Evolutionary conservation across 2,329 filamentous ascomycete genomes (phyloP).

Genomic region (Corniculantispora saksenae): DNA sequence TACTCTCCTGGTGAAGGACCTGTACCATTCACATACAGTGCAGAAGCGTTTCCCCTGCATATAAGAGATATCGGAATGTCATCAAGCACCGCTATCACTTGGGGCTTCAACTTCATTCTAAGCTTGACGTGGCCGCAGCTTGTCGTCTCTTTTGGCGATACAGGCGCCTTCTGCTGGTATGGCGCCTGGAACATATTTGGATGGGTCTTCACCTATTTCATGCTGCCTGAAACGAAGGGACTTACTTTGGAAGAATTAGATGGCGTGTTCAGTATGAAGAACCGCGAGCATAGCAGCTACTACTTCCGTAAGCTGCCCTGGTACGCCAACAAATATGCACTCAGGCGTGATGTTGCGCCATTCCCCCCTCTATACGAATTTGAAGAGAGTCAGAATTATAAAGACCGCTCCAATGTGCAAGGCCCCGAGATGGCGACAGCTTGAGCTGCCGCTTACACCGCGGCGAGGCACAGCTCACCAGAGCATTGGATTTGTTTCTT

Average conservation of each 20-base stretch:
- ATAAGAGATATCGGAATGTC: slow-evolving; percentile 54
- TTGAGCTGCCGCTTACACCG: neutral
- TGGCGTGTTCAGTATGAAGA: slow-evolving; percentile 28
- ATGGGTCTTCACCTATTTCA: slow-evolving; percentile 54
- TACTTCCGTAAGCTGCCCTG: slow-evolving; percentile 34
- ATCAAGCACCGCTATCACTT: slow-evolving; percentile 37
- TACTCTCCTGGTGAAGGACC: slow-evolving; percentile 41
- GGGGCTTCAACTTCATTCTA: slow-evolving; percentile 33
- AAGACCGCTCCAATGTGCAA: neutral
- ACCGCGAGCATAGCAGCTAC: slow-evolving; percentile 29
- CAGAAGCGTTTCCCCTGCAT: slow-evolving; percentile 56
- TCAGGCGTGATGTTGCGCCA: slow-evolving; percentile 31
- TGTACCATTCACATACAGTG: slow-evolving; percentile 49
- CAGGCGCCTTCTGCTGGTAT: slow-evolving; percentile 37
- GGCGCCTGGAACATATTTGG: slow-evolving; percentile 33
- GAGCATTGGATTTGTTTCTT: too few relatives aligned
- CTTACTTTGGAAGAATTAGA: slow-evolving; percentile 63
- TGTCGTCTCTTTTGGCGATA: slow-evolving; percentile 25
- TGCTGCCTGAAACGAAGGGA: slow-evolving; percentile 62
- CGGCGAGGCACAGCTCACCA: too few relatives aligned
- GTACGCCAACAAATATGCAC: slow-evolving; percentile 33
- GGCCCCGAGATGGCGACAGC: neutral
- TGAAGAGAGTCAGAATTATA: neutral
- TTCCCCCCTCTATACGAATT: slow-evolving; percentile 36
- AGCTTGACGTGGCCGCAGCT: slow-evolving; percentile 29